phyloP scores from a whole-genome alignment of 768 basidiomycete species.

The Podaxis sp. region DNA sequence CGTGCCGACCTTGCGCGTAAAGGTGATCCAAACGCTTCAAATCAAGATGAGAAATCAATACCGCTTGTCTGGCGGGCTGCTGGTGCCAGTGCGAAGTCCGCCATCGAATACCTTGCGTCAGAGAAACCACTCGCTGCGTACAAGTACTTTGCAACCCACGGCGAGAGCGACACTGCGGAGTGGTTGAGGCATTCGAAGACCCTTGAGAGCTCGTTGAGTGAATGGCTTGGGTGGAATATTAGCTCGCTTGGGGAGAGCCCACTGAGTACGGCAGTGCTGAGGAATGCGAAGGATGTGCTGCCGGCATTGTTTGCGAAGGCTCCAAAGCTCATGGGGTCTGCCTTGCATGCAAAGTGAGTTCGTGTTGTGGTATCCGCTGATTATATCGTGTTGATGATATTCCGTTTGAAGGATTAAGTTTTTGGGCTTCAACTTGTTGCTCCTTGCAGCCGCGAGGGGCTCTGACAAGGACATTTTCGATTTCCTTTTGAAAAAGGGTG shows the following conservation, averaged over 20 bases:
- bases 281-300: constrained; percentile 35
- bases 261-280: constrained; percentile 43
- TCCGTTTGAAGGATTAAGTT: constrained; percentile 35
- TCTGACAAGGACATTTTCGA: constrained; percentile 40
- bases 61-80: constrained; percentile 49
- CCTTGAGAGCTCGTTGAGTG: constrained; percentile 41
- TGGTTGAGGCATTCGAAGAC: constrained; percentile 38
- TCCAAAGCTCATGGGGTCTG: constrained; percentile 39
- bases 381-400: background rate
- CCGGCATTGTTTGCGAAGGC: constrained; percentile 45
- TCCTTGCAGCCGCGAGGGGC: constrained; percentile 37
- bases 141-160: constrained; percentile 43
- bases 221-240: constrained; percentile 52
- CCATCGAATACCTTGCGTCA: constrained; percentile 49
- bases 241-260: constrained; percentile 53
- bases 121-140: constrained; percentile 51
- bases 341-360: constrained; percentile 44
- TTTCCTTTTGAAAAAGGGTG: constrained; percentile 46
- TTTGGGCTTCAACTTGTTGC: constrained; percentile 42
- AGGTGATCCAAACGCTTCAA: constrained; percentile 46
- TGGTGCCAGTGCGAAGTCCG: constrained; percentile 24
- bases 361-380: background rate
- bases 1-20: constrained; percentile 49
- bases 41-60: constrained; percentile 5
- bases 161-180: constrained; percentile 42